Evolutionary conservation across 1,284 basidiomycete species (phyloP).

Genomic region (Puccinia hordei): DNA sequence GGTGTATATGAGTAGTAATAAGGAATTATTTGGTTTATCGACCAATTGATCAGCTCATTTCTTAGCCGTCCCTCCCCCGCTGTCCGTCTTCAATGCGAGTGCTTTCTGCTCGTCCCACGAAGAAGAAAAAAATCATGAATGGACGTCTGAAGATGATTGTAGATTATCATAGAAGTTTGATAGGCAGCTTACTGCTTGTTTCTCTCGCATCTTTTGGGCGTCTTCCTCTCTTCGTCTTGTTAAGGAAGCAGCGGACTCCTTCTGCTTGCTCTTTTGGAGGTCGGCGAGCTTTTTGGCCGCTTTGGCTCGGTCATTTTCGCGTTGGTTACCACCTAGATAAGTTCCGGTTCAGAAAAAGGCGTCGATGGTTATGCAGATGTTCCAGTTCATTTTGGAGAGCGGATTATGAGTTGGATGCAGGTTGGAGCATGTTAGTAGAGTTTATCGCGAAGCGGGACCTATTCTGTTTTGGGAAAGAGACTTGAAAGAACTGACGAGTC

Average conservation of each 20-base stretch:
- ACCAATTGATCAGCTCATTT: background rate
- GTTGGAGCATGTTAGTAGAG: no score
- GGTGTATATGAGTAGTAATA: background rate
- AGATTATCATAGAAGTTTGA: background rate
- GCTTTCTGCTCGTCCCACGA: constrained; percentile 1
- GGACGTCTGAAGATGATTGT: background rate
- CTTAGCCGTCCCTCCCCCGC: constrained; percentile 18
- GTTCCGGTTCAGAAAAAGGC: no score
- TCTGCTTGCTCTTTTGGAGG: constrained; percentile 56
- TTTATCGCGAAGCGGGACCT: no score
- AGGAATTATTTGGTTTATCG: background rate
- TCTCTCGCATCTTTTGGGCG: constrained; percentile 56
- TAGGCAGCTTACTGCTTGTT: constrained; percentile 56
- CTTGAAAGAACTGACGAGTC: no score
- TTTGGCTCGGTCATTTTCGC: constrained; percentile 58
- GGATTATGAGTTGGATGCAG: no score
- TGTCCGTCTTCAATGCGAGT: background rate
- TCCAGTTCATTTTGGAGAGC: no score
- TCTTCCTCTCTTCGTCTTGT: constrained; percentile 57
- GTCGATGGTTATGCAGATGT: no score
- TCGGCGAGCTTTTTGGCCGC: constrained; percentile 58
- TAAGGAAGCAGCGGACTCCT: constrained; percentile 55
- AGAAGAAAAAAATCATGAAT: background rate
- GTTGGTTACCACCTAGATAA: constrained; percentile 57
- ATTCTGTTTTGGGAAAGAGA: no score